Evolutionary conservation across 495 filamentous ascomycete genomes (phyloP).

Genomic region (Clavariopsis aquatica): DNA sequence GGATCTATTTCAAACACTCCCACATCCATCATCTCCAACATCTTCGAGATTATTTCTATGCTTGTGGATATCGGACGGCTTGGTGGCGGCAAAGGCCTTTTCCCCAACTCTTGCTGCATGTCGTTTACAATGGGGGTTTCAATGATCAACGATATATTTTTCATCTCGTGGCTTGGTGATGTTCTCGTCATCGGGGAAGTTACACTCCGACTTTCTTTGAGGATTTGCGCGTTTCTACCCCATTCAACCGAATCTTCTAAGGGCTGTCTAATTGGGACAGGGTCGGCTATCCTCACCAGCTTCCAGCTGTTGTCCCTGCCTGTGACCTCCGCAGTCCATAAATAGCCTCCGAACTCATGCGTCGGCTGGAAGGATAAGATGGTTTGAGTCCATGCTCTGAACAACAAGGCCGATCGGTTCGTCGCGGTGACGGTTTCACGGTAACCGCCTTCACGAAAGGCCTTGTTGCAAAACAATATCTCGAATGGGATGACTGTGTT

Average conservation of each 20-base stretch:
- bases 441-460: not conserved
- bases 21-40: slow-evolving; percentile 22
- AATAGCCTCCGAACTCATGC: not conserved
- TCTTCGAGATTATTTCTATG: not conserved
- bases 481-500: not conserved
- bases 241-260: not conserved
- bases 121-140: not conserved
- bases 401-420: slow-evolving; percentile 3
- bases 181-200: not conserved
- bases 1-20: slow-evolving; percentile 11
- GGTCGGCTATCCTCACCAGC: not conserved
- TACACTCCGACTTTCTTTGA: not conserved
- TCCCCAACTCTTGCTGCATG: not conserved
- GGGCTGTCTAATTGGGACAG: not conserved
- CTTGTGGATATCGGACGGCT: not conserved
- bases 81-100: too few species aligned
- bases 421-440: not conserved
- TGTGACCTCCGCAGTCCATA: slow-evolving; percentile 7
- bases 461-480: slow-evolving; percentile 8
- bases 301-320: slow-evolving; percentile 8
- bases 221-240: not conserved
- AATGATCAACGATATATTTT: too few species aligned
- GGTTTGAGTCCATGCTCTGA: slow-evolving; percentile 15
- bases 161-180: too few species aligned
- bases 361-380: not conserved